A percentile compares a stretch with the other conserved stretches of the same genome.
phyloP scores from a whole-genome alignment of 441 rosid species.

The Lepidium campestre region DNA sequence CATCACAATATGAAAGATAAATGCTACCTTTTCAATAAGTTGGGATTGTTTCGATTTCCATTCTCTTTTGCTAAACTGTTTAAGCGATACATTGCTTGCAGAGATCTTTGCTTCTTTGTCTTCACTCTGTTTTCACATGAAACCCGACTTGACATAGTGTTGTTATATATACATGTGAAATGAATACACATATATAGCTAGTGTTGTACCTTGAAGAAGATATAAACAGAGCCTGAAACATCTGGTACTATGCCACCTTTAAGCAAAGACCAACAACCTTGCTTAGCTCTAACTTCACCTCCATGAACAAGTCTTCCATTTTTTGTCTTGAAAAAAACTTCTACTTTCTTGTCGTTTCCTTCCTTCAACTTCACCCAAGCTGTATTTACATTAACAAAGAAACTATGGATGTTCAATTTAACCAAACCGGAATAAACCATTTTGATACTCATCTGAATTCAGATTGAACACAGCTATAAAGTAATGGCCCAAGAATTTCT shows the following conservation, averaged over 20 bases:
- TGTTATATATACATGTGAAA: not conserved
- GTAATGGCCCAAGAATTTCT: not conserved
- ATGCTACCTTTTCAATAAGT: constrained; percentile 49
- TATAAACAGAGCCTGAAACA: constrained; percentile 38
- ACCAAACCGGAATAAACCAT: not conserved
- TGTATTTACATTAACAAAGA: no score
- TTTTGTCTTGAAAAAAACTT: constrained; percentile 32
- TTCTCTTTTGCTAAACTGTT: constrained; percentile 55
- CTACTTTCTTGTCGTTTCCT: constrained; percentile 37
- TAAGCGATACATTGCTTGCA: constrained; percentile 45
- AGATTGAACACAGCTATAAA: not conserved
- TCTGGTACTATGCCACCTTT: constrained; percentile 62
- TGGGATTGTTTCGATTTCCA: constrained; percentile 63
- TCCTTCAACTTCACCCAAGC: constrained; percentile 60
- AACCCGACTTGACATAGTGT: not conserved
- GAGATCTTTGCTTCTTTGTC: constrained; percentile 34
- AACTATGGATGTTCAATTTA: no score
- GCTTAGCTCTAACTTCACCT: constrained; percentile 40
- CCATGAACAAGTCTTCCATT: constrained; percentile 33
- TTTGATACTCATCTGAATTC: not conserved
- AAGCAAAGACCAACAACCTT: constrained; percentile 72
- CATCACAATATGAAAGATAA: no score
- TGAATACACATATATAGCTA: not conserved
- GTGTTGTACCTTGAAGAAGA: constrained; percentile 42
- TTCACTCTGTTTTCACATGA: constrained; percentile 34